A percentile compares a stretch with the other conserved stretches of the same genome.
phyloP scores from a whole-genome alignment of 345 rosid genomes.

The Syzygium aqueum region DNA sequence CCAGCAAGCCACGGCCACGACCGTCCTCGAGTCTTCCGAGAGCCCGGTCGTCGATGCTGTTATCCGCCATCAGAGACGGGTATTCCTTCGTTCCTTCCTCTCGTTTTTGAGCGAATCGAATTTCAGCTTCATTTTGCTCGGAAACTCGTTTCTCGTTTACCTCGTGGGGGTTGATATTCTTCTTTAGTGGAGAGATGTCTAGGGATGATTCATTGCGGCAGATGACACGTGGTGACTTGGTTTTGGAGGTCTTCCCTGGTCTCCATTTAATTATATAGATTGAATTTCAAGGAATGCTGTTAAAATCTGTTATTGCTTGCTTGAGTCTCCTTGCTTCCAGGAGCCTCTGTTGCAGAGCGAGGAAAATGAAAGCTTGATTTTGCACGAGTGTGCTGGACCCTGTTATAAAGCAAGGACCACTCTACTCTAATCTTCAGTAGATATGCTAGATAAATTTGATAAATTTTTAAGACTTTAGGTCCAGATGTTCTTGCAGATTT shows the following conservation, averaged over 20 bases:
- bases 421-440: not conserved
- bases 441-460: not conserved
- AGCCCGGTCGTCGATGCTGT: constrained; percentile 17
- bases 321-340: not conserved
- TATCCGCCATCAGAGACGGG: constrained; percentile 51
- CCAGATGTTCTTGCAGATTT: not conserved
- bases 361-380: not conserved
- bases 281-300: not conserved
- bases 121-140: not conserved
- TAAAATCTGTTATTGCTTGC: not conserved
- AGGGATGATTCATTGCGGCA: not conserved
- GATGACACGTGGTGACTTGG: not conserved
- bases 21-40: constrained; percentile 42
- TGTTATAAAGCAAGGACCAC: not conserved
- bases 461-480: not conserved
- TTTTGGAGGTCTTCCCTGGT: not conserved
- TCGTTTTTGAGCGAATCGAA: not conserved
- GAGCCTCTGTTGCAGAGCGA: not conserved
- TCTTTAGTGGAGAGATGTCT: not conserved
- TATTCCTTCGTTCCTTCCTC: not conserved
- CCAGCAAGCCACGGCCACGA: constrained; percentile 58
- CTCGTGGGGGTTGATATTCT: not conserved
- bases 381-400: not conserved
- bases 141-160: not conserved
- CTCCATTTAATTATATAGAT: not conserved